Conservation (phyloP, 1,284 basidiomycete genomes). For the Peniophora sp. region DNA sequence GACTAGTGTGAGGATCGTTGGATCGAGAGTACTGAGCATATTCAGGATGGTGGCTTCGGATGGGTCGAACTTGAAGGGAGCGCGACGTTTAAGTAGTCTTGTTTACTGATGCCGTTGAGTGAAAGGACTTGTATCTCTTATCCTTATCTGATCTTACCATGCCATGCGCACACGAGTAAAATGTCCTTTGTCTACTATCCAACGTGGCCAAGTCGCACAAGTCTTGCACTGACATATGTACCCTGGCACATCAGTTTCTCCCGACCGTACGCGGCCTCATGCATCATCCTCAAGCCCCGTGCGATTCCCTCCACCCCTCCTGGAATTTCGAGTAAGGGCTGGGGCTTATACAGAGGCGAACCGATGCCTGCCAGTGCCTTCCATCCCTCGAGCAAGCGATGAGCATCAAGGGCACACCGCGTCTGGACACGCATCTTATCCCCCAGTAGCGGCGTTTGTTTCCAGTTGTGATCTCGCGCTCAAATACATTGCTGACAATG, state of each 20-base stretch:
- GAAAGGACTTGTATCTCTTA: too few species aligned
- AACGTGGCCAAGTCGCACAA: too few species aligned
- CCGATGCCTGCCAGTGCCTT: not conserved
- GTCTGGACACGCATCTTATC: not conserved
- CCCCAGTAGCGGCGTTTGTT: not conserved
- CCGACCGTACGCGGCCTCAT: not conserved
- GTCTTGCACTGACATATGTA: too few species aligned
- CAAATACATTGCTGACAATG: not conserved
- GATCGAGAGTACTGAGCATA: too few species aligned
- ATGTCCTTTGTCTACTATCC: too few species aligned
- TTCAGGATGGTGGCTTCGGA: too few species aligned
- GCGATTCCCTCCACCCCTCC: not conserved
- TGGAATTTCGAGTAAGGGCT: not conserved
- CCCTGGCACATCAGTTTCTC: not conserved
- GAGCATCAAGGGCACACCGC: not conserved
- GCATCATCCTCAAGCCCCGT: not conserved
- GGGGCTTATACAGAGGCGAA: not conserved
- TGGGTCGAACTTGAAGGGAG: too few species aligned
- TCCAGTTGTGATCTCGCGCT: not conserved
- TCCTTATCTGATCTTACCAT: too few species aligned
- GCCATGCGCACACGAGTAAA: too few species aligned
- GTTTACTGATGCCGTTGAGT: too few species aligned
- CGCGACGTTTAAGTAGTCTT: too few species aligned
- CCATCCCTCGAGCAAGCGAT: not conserved
- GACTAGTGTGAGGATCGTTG: too few species aligned